phyloP scores from a whole-genome alignment of 768 basidiomycete genomes.

The Russula dissimulans region DNA sequence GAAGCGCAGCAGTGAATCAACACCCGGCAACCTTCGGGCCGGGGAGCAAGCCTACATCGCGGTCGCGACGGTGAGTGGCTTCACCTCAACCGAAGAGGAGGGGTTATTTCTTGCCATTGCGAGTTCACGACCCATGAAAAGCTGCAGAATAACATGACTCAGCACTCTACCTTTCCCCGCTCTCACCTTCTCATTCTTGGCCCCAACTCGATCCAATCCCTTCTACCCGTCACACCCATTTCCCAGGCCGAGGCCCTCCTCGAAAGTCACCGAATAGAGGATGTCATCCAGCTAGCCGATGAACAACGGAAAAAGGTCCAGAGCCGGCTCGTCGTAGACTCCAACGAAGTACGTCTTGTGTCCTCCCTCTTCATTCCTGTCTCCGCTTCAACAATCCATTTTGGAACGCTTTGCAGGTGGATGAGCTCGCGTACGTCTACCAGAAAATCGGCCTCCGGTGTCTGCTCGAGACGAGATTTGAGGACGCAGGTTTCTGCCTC shows the following conservation, averaged over 20 bases:
- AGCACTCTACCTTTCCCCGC: constrained; percentile 42
- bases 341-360: constrained; percentile 39
- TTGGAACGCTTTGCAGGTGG: constrained; percentile 31
- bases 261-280: constrained; percentile 52
- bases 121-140: no score
- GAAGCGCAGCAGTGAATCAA: no score
- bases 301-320: constrained; percentile 50
- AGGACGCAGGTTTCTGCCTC: constrained; percentile 71
- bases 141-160: constrained; percentile 5
- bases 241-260: constrained; percentile 66
- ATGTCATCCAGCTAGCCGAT: constrained; percentile 54
- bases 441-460: constrained; percentile 76
- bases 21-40: no score
- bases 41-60: no score
- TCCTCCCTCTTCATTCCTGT: background rate
- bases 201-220: constrained; percentile 48
- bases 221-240: constrained; percentile 62
- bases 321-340: constrained; percentile 40
- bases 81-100: no score
- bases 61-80: no score
- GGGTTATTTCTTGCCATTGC: no score
- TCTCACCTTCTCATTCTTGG: constrained; percentile 62
- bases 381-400: background rate
- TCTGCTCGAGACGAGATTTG: constrained; percentile 71
- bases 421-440: constrained; percentile 70